A percentile compares a stretch with the other conserved stretches of the same genome.
phyloP scores from a whole-genome alignment of 2,329 filamentous ascomycete species.

The Corinectria fuckeliana region DNA sequence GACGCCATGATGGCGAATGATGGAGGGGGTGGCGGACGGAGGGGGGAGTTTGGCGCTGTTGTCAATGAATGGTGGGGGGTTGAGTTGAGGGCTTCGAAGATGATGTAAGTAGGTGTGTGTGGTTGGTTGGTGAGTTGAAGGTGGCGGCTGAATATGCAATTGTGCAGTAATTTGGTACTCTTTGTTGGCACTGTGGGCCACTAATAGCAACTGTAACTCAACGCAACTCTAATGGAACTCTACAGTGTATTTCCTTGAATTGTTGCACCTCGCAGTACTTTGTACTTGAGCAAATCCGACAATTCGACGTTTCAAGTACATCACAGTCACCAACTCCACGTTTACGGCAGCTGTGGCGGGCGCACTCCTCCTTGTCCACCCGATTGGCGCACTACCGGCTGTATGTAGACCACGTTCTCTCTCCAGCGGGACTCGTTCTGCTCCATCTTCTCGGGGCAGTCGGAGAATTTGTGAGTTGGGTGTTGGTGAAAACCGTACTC shows the following conservation, averaged over 20 bases:
- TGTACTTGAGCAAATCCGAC: too few relatives aligned
- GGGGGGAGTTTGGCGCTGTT: too few relatives aligned
- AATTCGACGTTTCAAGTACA: too few relatives aligned
- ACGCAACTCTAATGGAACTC: neutral
- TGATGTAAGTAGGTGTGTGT: neutral
- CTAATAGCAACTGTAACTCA: neutral
- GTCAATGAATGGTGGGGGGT: neutral
- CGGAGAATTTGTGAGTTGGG: neutral
- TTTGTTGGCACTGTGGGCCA: neutral
- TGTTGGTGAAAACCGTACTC: neutral
- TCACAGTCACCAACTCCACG: too few relatives aligned
- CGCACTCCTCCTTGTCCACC: constrained; percentile 12
- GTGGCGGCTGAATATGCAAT: neutral
- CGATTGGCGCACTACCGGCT: constrained; percentile 10
- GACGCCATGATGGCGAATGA: constrained; percentile 21
- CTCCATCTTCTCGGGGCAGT: neutral
- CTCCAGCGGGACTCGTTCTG: neutral
- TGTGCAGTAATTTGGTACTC: neutral
- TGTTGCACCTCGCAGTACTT: too few relatives aligned
- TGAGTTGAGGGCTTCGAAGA: neutral
- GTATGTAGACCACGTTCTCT: constrained; percentile 4
- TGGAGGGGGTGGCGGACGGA: too few relatives aligned
- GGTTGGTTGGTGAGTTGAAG: neutral
- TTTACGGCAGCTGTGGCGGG: neutral
- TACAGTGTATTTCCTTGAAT: too few relatives aligned